These are phyloP conservation scores for Brassica cretica DNA, from an alignment of 345 rosid species.

Conservation along the genomic window DNA sequence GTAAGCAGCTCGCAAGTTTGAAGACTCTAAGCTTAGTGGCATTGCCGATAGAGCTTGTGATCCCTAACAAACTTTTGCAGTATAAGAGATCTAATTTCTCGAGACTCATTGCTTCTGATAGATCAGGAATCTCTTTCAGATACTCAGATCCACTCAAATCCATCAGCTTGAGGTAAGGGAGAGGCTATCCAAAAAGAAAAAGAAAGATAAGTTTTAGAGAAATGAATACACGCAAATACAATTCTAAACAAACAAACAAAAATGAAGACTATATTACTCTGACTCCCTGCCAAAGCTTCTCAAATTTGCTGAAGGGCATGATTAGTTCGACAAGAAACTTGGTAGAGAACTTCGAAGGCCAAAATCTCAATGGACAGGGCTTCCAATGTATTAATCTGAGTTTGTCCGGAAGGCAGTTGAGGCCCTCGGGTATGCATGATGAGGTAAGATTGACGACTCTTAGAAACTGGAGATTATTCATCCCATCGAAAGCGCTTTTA, in stretches of 20 bases:
- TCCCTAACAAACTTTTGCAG: neutral
- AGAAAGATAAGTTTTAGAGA: neutral
- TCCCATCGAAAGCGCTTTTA: neutral
- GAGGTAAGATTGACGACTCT: neutral
- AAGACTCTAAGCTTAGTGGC: slow-evolving; percentile 15
- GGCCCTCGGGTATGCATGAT: neutral
- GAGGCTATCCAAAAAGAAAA: neutral
- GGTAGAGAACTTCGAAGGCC: neutral
- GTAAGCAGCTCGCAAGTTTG: neutral
- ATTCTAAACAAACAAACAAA: too few species aligned
- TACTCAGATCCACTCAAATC: neutral
- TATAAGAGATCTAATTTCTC: neutral
- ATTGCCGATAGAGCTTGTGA: slow-evolving; percentile 7
- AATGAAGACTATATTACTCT: neutral
- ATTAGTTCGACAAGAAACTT: neutral
- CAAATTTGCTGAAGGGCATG: neutral
- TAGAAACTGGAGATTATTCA: neutral
- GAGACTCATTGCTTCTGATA: neutral
- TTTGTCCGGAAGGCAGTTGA: neutral
- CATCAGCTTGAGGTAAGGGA: neutral
- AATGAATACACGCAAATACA: neutral
- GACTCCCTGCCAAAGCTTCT: neutral
- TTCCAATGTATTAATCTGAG: neutral
- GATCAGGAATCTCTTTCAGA: neutral
- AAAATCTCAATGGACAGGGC: neutral